Conservation (phyloP, 2,329 filamentous ascomycete genomes). For the Sporothrix variecibatus region DNA sequence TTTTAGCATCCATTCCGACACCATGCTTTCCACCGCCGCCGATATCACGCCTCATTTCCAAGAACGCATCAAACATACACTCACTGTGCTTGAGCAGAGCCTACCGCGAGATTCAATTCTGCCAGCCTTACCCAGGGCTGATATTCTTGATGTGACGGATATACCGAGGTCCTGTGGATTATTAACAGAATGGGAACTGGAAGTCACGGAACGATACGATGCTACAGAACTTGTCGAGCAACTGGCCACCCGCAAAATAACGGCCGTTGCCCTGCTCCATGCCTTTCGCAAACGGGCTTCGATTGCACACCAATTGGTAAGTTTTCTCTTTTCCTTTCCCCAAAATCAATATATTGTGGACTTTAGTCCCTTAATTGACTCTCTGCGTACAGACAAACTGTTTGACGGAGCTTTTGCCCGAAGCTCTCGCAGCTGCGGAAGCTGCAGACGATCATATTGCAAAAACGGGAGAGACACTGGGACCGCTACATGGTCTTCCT, state of each 20-base stretch:
- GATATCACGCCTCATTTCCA: not conserved
- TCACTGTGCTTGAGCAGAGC: not conserved
- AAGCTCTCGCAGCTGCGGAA: not conserved
- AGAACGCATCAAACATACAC: not conserved
- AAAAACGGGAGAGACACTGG: not conserved
- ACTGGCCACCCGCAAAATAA: not conserved
- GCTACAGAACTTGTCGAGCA: not conserved
- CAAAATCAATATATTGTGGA: too few relatives aligned
- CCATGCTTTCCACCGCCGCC: not conserved
- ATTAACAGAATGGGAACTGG: not conserved
- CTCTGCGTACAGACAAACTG: not conserved
- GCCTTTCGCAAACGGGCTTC: conserved; percentile 1
- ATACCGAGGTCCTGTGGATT: not conserved
- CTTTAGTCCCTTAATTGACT: not conserved
- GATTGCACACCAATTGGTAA: not conserved
- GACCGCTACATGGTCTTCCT: not conserved
- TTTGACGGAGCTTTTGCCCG: not conserved
- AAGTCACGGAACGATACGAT: not conserved
- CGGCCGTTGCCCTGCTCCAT: not conserved
- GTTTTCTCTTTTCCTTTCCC: too few relatives aligned
- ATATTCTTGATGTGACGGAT: not conserved
- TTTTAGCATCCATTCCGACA: too few relatives aligned
- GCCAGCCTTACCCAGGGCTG: not conserved
- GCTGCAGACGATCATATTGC: not conserved
- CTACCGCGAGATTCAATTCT: not conserved